Percentiles rank a stretch among this genome's conserved stretches.
Evolutionary conservation across 2,329 filamentous ascomycete genomes (phyloP).

Genomic region (Fusarium sp.): DNA sequence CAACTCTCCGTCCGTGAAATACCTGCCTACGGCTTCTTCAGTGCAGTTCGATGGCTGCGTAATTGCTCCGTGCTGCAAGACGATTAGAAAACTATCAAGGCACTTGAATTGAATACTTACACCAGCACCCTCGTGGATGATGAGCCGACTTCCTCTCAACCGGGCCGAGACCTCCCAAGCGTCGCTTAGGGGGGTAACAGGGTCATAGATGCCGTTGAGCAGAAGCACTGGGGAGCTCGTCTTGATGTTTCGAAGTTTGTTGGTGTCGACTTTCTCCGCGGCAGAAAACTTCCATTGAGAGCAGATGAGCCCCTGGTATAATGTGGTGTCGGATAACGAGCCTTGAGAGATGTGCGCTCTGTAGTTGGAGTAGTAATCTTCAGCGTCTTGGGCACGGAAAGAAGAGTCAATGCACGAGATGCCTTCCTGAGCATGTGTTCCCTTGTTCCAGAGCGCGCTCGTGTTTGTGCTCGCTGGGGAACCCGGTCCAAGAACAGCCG

Average conservation of each 20-base stretch:
- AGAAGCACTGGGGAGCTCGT: slow-evolving; percentile 24
- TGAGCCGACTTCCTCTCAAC: slow-evolving; percentile 25
- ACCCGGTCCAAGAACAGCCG: not conserved
- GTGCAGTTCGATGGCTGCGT: not conserved
- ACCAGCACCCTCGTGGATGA: slow-evolving; percentile 27
- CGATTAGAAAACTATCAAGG: not conserved
- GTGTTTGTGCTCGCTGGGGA: not conserved
- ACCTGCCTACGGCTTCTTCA: not conserved
- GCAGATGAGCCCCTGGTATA: not conserved
- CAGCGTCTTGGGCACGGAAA: slow-evolving; percentile 16
- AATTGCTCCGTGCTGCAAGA: slow-evolving; percentile 4
- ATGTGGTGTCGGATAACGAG: not conserved
- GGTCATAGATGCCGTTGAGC: slow-evolving; percentile 27
- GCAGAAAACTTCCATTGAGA: slow-evolving; percentile 9
- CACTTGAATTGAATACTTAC: slow-evolving; percentile 15
- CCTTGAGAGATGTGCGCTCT: slow-evolving; percentile 6
- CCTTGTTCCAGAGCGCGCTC: not conserved
- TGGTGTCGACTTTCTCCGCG: slow-evolving; percentile 11
- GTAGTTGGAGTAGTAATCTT: slow-evolving; percentile 19
- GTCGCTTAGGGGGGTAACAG: slow-evolving; percentile 13
- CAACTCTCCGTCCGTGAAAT: slow-evolving; percentile 1
- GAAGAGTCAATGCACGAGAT: slow-evolving; percentile 26
- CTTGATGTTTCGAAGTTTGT: slow-evolving; percentile 20
- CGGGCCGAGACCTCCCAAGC: slow-evolving; percentile 24
- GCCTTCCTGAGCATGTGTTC: not conserved